These are phyloP conservation scores for Rhodotorula babjevae DNA, from an alignment of 768 basidiomycete genomes.

Conservation along the genomic window DNA sequence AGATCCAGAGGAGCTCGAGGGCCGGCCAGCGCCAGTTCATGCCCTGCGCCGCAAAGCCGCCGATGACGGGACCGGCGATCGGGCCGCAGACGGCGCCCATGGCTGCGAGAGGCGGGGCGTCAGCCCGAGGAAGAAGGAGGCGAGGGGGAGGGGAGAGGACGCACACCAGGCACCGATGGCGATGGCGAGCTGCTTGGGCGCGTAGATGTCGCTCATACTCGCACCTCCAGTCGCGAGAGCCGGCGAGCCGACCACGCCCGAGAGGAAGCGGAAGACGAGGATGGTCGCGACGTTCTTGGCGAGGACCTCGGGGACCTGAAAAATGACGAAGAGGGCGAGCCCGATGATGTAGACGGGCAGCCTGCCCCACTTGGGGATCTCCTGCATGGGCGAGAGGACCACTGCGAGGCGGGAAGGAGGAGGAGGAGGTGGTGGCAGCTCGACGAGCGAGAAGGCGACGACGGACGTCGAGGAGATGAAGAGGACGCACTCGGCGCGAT, in stretches of 20 bases:
- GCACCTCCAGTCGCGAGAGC: conserved; percentile 48
- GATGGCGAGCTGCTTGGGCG: not conserved
- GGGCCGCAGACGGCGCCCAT: conserved; percentile 44
- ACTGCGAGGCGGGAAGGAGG: too few relatives aligned
- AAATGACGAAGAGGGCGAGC: conserved; percentile 46
- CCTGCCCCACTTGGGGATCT: conserved; percentile 47
- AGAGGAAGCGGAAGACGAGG: conserved; percentile 46
- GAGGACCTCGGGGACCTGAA: conserved; percentile 45
- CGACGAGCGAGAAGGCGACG: too few relatives aligned
- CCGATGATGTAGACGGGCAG: conserved; percentile 48
- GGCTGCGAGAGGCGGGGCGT: not conserved
- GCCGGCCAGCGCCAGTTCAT: conserved; percentile 49
- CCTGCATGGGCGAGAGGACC: conserved; percentile 43
- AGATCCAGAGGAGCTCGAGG: conserved; percentile 46
- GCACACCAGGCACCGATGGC: conserved; percentile 10
- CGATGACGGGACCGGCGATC: conserved; percentile 27
- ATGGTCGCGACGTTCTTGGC: conserved; percentile 37
- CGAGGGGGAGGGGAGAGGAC: not conserved
- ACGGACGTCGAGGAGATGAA: too few relatives aligned
- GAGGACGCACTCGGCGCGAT: conserved; percentile 45
- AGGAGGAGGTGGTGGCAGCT: too few relatives aligned
- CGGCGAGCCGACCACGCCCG: conserved; percentile 48
- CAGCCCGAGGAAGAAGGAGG: not conserved
- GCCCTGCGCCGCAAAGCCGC: conserved; percentile 46
- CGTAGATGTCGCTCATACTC: conserved; percentile 27